These are phyloP conservation scores for Telfairia occidentalis DNA, from an alignment of 331 rosid species.

Conservation along the genomic window DNA sequence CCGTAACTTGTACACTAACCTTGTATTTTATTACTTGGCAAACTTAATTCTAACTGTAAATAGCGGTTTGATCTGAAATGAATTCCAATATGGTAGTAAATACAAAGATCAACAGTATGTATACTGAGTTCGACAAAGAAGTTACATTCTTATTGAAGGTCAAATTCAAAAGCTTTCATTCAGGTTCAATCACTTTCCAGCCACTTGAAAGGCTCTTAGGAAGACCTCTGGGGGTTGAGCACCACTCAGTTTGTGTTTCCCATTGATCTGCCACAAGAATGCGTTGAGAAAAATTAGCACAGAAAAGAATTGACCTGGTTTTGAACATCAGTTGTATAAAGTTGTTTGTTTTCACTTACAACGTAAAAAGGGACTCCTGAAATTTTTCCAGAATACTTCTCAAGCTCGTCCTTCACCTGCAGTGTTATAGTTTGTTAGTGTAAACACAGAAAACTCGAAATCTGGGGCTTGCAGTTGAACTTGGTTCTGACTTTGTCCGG, in stretches of 20 bases:
- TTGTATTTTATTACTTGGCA: background rate
- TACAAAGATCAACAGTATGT: background rate
- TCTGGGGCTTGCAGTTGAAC: background rate
- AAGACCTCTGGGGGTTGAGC: slow-evolving; percentile 66
- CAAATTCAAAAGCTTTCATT: background rate
- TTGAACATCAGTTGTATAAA: background rate
- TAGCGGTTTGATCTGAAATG: background rate
- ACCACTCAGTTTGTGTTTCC: slow-evolving; percentile 50
- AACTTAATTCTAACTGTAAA: background rate
- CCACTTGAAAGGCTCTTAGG: slow-evolving; percentile 50
- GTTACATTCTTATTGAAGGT: background rate
- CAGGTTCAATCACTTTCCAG: slow-evolving; percentile 27
- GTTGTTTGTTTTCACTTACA: slow-evolving; percentile 32
- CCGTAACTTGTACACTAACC: too few species aligned
- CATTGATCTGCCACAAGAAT: slow-evolving; percentile 53
- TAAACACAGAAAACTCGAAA: background rate
- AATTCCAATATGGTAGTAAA: background rate
- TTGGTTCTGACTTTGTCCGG: background rate
- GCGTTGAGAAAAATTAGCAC: background rate
- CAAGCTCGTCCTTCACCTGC: slow-evolving; percentile 67
- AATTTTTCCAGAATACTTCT: slow-evolving; percentile 33
- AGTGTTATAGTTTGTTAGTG: slow-evolving; percentile 17
- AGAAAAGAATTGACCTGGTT: background rate
- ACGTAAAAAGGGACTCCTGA: slow-evolving; percentile 65
- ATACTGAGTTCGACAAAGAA: background rate